These are phyloP conservation scores for Skeletonema potamos DNA, from an alignment of 108 stramenopile species.

Conservation along the genomic window DNA sequence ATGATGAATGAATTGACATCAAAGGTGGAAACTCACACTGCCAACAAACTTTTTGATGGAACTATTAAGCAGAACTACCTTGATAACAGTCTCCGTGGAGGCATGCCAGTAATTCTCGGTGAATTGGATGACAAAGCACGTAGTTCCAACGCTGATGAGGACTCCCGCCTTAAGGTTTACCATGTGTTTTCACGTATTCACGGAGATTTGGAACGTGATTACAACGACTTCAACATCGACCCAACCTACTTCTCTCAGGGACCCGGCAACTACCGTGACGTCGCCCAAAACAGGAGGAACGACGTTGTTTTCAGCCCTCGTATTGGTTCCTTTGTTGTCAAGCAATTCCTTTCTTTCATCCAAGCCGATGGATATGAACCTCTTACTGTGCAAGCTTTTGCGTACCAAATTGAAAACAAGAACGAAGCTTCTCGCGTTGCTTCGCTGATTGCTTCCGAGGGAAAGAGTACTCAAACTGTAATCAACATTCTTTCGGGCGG, in stretches of 20 bases:
- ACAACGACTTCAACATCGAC: conserved; percentile 94
- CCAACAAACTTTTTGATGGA: conserved; percentile 86
- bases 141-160: conserved; percentile 74
- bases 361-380: conserved; percentile 98
- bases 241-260: conserved; percentile 91
- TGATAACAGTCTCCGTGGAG: conserved; percentile 96
- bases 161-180: conserved; percentile 83
- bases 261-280: conserved; percentile 96
- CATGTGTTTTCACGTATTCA: conserved; percentile 95
- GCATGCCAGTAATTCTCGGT: conserved; percentile 88
- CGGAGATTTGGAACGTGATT: conserved; percentile 97
- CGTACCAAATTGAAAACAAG: conserved; percentile 65
- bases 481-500: conserved; percentile 69
- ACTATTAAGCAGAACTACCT: conserved; percentile 92
- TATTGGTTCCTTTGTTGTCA: conserved; percentile 86
- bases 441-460: conserved; percentile 52
- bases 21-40: conserved; percentile 86
- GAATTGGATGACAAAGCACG: conserved; percentile 71
- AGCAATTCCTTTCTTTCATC: conserved; percentile 89
- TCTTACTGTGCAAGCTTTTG: conserved; percentile 89
- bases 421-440: conserved; percentile 67
- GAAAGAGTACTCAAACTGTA: conserved; percentile 57
- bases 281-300: conserved; percentile 94
- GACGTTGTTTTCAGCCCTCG: conserved; percentile 90
- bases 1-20: conserved; percentile 83